Evolutionary conservation across 345 rosid genomes (phyloP).

Genomic region (Gossypium australe): DNA sequence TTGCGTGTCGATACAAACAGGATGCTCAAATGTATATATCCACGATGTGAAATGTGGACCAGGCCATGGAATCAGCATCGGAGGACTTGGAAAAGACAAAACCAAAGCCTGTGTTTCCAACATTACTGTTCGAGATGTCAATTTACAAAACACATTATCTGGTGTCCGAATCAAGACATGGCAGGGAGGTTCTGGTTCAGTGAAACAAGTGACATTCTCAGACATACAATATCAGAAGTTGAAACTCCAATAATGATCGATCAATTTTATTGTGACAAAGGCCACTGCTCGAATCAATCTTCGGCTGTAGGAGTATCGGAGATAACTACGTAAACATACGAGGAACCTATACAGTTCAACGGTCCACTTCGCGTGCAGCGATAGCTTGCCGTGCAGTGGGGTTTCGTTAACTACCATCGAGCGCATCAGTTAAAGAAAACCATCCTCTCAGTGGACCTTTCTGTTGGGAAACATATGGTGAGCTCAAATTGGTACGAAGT

Average conservation of each 20-base stretch:
- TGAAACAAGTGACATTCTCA: slow-evolving; percentile 74
- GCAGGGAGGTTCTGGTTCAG: slow-evolving; percentile 97
- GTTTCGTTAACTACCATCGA: slow-evolving; percentile 50
- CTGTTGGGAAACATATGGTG: slow-evolving; percentile 83
- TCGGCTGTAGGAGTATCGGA: slow-evolving; percentile 74
- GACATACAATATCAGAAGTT: slow-evolving; percentile 70
- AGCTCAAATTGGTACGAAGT: slow-evolving; percentile 15
- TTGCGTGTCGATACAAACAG: slow-evolving; percentile 79
- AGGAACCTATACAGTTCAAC: slow-evolving; percentile 73
- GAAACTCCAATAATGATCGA: slow-evolving; percentile 72
- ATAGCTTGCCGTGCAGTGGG: slow-evolving; percentile 69
- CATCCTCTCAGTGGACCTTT: slow-evolving; percentile 38
- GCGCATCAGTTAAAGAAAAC: slow-evolving; percentile 39
- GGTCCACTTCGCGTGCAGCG: slow-evolving; percentile 77
- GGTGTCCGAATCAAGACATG: slow-evolving; percentile 93
- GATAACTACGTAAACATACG: slow-evolving; percentile 56
- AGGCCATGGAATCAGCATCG: slow-evolving; percentile 96
- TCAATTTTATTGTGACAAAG: slow-evolving; percentile 70
- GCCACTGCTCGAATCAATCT: slow-evolving; percentile 54
- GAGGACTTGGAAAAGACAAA: slow-evolving; percentile 67
- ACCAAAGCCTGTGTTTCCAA: slow-evolving; percentile 82
- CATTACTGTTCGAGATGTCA: slow-evolving; percentile 63
- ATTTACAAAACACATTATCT: slow-evolving; percentile 46
- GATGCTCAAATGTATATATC: slow-evolving; percentile 70
- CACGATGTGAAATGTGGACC: slow-evolving; percentile 77